Base-by-base conservation (phyloP, 2,329 filamentous ascomycete species). In the Epichloe scottii region DNA sequence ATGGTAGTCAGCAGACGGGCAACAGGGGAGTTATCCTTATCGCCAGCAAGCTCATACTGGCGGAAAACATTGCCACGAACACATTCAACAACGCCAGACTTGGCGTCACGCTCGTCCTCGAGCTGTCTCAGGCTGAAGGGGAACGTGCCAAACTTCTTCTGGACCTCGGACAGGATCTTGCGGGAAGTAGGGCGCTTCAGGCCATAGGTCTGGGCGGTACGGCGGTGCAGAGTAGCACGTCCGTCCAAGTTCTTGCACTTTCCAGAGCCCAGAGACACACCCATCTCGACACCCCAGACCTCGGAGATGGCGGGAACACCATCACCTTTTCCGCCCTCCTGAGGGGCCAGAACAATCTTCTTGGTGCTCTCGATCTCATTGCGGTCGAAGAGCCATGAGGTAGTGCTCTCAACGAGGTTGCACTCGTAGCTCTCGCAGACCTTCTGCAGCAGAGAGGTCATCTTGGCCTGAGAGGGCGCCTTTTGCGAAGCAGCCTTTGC, bases 321-420 rank as follows among this genome's bases (percentile, higher is more conserved):
- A 55, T 98, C 93, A 52, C 91, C 91, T 75, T 89, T 94, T 65
- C 86, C 82, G 58, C 88, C 88, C 63, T 96, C 89, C 48, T 83
- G 80, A 35, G 89, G 87, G 23, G 89, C 79, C 52, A 98, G 76
- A 59, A 98, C 93, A 64, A 98, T 95, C 82, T 96, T 97, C 84
- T 96, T 96, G 77, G 85, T 68, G 62, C 87, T 87, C 75, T 98
- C 93, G 57, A 98, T 97, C 71, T 98, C 93, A 71, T 97, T 95
- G 68, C 87, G 87, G 65, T 89, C 89, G 67, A 98, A 97, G 54
- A 89, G 73, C 90, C 93, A 98, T 64, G 88, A 95, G 42, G 93
- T 98, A 56, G 93, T 98, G 78, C 90, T 95, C 79, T 98, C 93
- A 51, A 98, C 89, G 26, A 97, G 74, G 68, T 84, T 94, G 77